Evolutionary conservation across 108 stramenopile genomes (phyloP), one percentile per base, ranked within the genome.

Genomic region (Schizochytrium sp.): DNA sequence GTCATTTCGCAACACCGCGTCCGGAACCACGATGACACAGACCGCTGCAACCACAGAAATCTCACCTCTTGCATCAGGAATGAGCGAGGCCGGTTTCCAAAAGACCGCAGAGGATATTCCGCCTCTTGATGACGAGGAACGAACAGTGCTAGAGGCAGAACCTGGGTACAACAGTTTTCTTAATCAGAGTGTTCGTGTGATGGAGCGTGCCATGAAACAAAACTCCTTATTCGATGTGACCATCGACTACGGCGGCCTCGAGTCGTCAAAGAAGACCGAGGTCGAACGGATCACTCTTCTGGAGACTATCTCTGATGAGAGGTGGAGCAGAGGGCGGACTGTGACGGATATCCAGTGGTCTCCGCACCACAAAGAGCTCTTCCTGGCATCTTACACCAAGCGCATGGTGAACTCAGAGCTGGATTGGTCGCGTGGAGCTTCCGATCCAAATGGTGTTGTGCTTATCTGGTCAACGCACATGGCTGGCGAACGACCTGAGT

Each of bases 351-450:
- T 88, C n/a, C 61, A 88, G 46, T 64, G 61, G 88, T 88, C 88
- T 12, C 89, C 89, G 61, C 89, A 89, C 41, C 72, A 72, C 73
- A 42, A 56, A 57, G 89, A 89, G 73, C 73, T 89, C n/a, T 83
- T 89, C 46, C 41, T 89, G 7, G 89, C 56, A 13, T 19, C 89
- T 57, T 76, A 83, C 46, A 46, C 76, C 50, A 83, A 83, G 47
- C 76, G 76, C 76, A 83, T 55, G 50, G 76, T 83, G 50, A 55
- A 13, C 50, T 83, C 76, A 0, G 76, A 83, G 47, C 76, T 83
- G 8, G 76, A 83, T 53, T 83, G 76, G 49, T 83, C 89, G 12
- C 38, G 42, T 3, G 83, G 89, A 38, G 72, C 57, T 46, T 45
- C 44, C 28, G 89, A 89, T 28, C 69, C 57, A 38, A 83, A 60